phyloP scores from a whole-genome alignment of 768 basidiomycete species.

The Gelatoporia subvermispora region DNA sequence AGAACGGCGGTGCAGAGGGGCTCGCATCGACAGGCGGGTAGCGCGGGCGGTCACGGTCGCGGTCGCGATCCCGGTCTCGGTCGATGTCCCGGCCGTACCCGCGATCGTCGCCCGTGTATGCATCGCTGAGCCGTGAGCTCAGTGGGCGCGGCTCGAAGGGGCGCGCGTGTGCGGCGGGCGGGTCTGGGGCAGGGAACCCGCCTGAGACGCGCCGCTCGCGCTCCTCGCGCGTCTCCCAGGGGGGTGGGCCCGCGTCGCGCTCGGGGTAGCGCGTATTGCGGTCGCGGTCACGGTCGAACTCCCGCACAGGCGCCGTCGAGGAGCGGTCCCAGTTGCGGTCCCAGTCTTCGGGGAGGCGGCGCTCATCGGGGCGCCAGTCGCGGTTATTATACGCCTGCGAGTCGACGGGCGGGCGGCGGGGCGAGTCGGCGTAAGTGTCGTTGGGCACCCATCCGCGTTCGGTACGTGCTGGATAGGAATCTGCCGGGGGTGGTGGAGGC shows the following conservation, averaged over 20 bases:
- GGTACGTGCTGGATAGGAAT: conserved; percentile 7
- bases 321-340: conserved; percentile 18
- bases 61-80: too few species aligned
- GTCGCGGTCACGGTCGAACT: conserved; percentile 12
- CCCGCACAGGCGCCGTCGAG: neutral
- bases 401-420: conserved; percentile 11
- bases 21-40: conserved; percentile 14
- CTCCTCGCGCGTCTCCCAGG: conserved; percentile 27
- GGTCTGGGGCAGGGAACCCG: conserved; percentile 9
- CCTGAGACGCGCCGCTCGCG: conserved; percentile 21
- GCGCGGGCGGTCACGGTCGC: conserved; percentile 9
- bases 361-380: conserved; percentile 17
- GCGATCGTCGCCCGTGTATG: conserved; percentile 15
- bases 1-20: conserved; percentile 5
- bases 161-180: conserved; percentile 7
- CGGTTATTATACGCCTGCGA: conserved; percentile 11
- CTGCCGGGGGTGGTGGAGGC: conserved; percentile 5
- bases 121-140: conserved; percentile 19
- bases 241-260: conserved; percentile 12
- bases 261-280: conserved; percentile 13
- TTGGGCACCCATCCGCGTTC: conserved; percentile 14
- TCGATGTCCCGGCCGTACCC: conserved; percentile 11
- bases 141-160: conserved; percentile 20
- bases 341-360: conserved; percentile 17
- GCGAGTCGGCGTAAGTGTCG: conserved; percentile 14